Evolutionary conservation across 139 green algal species (phyloP).

Genomic region (Chlorella sorokiniana): DNA sequence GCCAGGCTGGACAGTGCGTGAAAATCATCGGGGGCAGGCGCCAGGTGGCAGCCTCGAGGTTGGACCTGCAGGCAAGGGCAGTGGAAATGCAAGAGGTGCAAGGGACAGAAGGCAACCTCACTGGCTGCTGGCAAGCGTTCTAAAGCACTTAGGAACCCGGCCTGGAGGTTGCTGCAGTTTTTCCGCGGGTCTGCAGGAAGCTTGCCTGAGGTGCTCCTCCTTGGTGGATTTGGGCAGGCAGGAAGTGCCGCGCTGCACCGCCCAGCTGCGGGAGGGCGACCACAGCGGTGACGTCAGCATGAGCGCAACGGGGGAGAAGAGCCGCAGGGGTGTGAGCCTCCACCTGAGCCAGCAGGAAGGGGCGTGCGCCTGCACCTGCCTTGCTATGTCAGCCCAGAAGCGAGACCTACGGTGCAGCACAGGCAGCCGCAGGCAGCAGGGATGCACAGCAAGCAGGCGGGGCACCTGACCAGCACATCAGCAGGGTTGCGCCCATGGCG

Average conservation of each 20-base stretch:
- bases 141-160: no score
- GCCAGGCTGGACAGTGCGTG: not conserved
- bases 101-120: not conserved
- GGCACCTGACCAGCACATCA: conserved; percentile 3
- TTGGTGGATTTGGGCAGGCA: conserved; percentile 89
- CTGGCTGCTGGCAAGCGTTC: not conserved
- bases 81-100: no score
- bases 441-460: not conserved
- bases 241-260: conserved; percentile 79
- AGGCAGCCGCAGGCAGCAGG: not conserved
- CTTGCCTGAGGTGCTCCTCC: conserved; percentile 61
- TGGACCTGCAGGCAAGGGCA: not conserved
- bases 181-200: no score
- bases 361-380: no score
- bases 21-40: conserved; percentile 20
- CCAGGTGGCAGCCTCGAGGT: conserved; percentile 29
- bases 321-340: no score
- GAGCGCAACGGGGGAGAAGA: conserved; percentile 61
- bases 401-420: conserved; percentile 53
- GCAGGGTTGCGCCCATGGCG: not conserved
- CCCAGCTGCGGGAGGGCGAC: conserved; percentile 63
- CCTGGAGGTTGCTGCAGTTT: no score
- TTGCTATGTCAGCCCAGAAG: conserved; percentile 39
- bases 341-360: no score
- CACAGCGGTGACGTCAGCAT: not conserved